Conservation (phyloP, 2,329 filamentous ascomycete species). For the Colletotrichum neosansevieriae region DNA sequence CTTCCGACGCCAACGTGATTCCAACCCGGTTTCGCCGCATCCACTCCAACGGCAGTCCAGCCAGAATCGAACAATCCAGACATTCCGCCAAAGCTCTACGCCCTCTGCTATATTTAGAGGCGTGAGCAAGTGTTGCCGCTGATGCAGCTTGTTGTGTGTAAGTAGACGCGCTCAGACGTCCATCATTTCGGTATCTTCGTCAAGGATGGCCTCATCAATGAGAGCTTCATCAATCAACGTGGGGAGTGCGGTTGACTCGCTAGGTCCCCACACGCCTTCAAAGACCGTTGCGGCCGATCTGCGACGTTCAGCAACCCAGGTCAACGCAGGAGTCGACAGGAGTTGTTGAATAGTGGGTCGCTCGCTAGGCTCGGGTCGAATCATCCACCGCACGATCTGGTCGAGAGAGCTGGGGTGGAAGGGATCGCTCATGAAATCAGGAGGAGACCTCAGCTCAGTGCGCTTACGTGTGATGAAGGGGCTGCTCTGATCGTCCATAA, state of each 20-base stretch:
- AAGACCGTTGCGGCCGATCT: slow-evolving; percentile 93
- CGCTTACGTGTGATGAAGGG: slow-evolving; percentile 53
- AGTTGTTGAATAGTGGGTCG: slow-evolving; percentile 83
- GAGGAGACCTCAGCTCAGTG: slow-evolving; percentile 71
- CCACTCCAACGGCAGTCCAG: slow-evolving; percentile 40
- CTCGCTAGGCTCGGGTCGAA: slow-evolving; percentile 77
- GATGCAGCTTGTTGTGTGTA: slow-evolving; percentile 30
- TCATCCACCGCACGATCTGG: slow-evolving; percentile 88
- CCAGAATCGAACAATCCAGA: slow-evolving; percentile 44
- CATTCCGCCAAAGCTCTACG: slow-evolving; percentile 36
- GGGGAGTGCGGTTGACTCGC: slow-evolving; percentile 58
- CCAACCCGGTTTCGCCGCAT: slow-evolving; percentile 35
- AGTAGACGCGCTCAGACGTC: slow-evolving; percentile 59
- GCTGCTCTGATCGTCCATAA: slow-evolving; percentile 51
- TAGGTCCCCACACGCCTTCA: slow-evolving; percentile 95
- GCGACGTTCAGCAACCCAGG: slow-evolving; percentile 82
- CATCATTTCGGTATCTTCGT: slow-evolving; percentile 69
- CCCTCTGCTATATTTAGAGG: slow-evolving; percentile 49
- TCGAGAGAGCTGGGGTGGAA: slow-evolving; percentile 82
- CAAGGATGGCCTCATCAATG: slow-evolving; percentile 43
- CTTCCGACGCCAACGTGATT: slow-evolving; percentile 30
- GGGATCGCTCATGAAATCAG: slow-evolving; percentile 88
- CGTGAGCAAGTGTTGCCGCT: slow-evolving; percentile 42
- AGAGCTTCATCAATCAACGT: slow-evolving; percentile 46
- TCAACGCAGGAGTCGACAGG: slow-evolving; percentile 77